Percentiles rank a stretch among this genome's conserved stretches.
These are phyloP conservation scores for Akanthomyces muscarius DNA, from an alignment of 2,329 filamentous ascomycete species.

Conservation along the genomic window DNA sequence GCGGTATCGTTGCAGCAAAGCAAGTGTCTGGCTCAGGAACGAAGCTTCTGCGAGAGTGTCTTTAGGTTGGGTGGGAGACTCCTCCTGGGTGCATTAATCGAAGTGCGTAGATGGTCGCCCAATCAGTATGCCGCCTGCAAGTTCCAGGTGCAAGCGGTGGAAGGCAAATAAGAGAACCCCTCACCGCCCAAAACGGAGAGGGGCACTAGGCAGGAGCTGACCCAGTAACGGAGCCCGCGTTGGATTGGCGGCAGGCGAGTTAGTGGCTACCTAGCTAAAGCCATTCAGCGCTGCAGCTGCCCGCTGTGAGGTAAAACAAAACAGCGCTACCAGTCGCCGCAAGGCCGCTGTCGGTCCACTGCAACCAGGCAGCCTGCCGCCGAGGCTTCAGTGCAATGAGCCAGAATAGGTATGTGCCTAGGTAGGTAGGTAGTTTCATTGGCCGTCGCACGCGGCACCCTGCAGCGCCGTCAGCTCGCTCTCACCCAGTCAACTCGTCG, in stretches of 20 bases:
- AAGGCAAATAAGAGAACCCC: constrained; percentile 16
- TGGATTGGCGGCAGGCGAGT: background rate
- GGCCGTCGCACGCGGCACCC: background rate
- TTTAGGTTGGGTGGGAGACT: constrained; percentile 5
- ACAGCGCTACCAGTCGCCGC: no score
- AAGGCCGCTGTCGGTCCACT: background rate
- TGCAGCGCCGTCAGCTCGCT: no score
- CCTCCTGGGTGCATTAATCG: constrained; percentile 8
- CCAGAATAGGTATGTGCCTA: no score
- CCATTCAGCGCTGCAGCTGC: background rate
- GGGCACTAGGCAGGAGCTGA: background rate
- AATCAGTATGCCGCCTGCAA: constrained; percentile 13
- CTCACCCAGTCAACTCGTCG: background rate
- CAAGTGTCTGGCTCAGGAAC: background rate
- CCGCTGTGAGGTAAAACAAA: background rate
- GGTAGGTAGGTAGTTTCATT: background rate
- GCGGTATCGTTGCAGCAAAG: background rate
- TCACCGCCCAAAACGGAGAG: constrained; percentile 16
- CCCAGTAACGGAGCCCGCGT: constrained; percentile 6
- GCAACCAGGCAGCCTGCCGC: background rate
- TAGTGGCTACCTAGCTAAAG: no score
- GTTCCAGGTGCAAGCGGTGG: constrained; percentile 8
- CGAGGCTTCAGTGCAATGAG: background rate
- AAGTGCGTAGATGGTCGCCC: constrained; percentile 3
- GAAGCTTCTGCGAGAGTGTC: background rate